Evolutionary conservation across 345 rosid species (phyloP).

Genomic region (Pistacia vera): DNA sequence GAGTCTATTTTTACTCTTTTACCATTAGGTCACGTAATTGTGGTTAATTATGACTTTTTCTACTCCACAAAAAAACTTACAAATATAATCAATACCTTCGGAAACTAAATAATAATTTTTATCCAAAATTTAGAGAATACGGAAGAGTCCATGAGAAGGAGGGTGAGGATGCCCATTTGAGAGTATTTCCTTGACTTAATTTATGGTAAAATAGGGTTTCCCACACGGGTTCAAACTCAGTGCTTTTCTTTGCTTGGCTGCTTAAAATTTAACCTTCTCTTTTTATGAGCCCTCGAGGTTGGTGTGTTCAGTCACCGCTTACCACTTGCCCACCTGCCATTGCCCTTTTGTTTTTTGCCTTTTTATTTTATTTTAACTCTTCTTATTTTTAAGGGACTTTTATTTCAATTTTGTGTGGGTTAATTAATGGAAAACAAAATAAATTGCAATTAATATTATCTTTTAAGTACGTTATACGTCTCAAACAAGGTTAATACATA

Average conservation of each 20-base stretch:
- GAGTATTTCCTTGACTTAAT: neutral
- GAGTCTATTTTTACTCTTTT: no score
- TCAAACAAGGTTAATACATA: no score
- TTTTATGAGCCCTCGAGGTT: constrained; percentile 5
- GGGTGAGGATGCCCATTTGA: neutral
- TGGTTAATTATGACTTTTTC: no score
- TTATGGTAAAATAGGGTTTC: neutral
- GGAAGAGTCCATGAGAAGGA: neutral
- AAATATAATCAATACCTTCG: no score
- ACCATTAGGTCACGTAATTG: no score
- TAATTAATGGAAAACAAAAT: neutral
- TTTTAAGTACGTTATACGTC: no score
- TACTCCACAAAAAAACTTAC: no score
- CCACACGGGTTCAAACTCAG: neutral
- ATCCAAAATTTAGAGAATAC: no score
- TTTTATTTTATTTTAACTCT: neutral
- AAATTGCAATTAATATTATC: no score
- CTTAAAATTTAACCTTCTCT: neutral
- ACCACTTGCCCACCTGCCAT: neutral
- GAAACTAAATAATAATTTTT: no score
- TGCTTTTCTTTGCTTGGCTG: neutral
- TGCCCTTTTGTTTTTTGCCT: neutral
- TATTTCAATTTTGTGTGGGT: no score
- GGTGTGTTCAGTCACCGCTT: neutral
- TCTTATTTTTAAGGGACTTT: neutral